Base-by-base conservation (phyloP, 768 basidiomycete species). In the Sporobolomyces phaffii region DNA sequence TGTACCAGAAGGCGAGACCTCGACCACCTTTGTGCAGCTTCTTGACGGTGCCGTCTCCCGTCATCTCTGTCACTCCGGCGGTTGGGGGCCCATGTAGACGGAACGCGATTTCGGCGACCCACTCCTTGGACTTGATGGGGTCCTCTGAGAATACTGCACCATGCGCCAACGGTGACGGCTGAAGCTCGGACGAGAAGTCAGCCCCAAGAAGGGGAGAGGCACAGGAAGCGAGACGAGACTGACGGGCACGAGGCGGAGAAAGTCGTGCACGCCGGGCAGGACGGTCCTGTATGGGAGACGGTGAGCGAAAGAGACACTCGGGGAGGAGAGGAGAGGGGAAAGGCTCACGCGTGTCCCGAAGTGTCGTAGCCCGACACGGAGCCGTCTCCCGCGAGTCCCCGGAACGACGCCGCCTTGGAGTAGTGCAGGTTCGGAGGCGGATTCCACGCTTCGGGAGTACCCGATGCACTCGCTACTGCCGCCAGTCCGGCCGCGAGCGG, bases 91-190 rank as follows among this genome's bases (percentile, higher is more conserved):
- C 73, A n/a, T 75, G 74, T 0, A 73, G 59, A 6, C 74, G 66
- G 49, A 75, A 72, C 10, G 74, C 74, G 44, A 75, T 24, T 34
- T 75, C 74, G 38, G 62, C 73, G 48, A 75, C 62, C 73, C 73
- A 75, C 47, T 74, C 74, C 9, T 65, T 60, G 26, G 64, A 33
- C 6, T 61, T 41, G 33, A 75, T 44, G 8, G 61, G 60, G 0
- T 63, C 15, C 9, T 48, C 33, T 0, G 67, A 50, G 65, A 74
- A 75, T 50, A 74, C 33, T 17, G 71, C 69, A 38, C 74, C 74
- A 43, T 73, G 69, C 3, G 73, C 69, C 31, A 75, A 65, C 5
- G 74, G 74, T 18, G 64, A 65, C 24, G 70, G 62, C 47, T 70
- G 54, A 18, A 14, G 53, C 44, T 4, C 48, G 11, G 26, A 20